Evolutionary conservation across 2,329 filamentous ascomycete genomes (phyloP).

Genomic region (Trichocomaceae sp.): DNA sequence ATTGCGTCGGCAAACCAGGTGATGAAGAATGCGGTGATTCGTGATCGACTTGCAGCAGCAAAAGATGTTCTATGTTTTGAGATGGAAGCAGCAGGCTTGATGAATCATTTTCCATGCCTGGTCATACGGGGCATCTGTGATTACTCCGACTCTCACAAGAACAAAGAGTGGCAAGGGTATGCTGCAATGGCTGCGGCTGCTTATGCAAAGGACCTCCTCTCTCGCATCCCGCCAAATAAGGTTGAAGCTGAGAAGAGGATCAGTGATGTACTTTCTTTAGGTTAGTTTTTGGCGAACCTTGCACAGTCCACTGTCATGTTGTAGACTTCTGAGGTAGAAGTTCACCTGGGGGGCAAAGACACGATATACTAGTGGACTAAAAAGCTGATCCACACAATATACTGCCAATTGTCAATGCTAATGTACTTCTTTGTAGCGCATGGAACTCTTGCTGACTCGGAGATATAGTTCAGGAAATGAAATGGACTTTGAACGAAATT

Average conservation of each 20-base stretch:
- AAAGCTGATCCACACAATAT: too few species aligned
- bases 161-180: too few species aligned
- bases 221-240: slow-evolving; percentile 2
- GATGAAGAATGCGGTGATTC: slow-evolving; percentile 14
- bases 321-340: not conserved
- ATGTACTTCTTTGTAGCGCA: not conserved
- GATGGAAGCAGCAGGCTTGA: too few species aligned
- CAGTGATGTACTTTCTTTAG: slow-evolving; percentile 14
- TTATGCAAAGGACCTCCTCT: slow-evolving; percentile 18
- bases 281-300: not conserved
- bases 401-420: not conserved
- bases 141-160: slow-evolving; percentile 31
- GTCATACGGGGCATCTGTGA: too few species aligned
- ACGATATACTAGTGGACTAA: not conserved
- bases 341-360: not conserved
- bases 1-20: slow-evolving; percentile 17
- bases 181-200: slow-evolving; percentile 24
- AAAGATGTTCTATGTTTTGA: too few species aligned
- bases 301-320: not conserved
- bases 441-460: not conserved
- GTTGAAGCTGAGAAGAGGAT: slow-evolving; percentile 34
- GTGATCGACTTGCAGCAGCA: slow-evolving; percentile 6
- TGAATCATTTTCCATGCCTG: too few species aligned
- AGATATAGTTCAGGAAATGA: not conserved
- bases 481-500: slow-evolving; percentile 1